A percentile compares a stretch with the other conserved stretches of the same genome.
Evolutionary conservation across 371 early-diverging fungal species (phyloP).

Genomic region (Gilbertella persicaria): DNA sequence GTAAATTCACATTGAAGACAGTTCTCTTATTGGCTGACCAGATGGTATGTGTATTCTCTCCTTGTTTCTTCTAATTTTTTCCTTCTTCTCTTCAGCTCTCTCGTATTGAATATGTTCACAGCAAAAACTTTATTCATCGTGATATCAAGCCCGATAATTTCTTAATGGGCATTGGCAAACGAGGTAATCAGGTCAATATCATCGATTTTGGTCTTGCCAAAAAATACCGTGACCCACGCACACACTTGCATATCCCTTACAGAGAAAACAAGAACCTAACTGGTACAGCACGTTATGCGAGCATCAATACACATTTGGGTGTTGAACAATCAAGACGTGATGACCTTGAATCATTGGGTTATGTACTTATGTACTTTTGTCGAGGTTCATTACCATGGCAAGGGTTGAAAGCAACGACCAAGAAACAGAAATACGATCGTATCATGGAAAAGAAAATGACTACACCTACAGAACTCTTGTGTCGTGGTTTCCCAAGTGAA

Average conservation of each 20-base stretch:
- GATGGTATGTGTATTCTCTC: conserved; percentile 67
- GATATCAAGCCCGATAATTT: conserved; percentile 99
- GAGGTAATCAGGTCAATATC: conserved; percentile 95
- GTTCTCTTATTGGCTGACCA: conserved; percentile 98
- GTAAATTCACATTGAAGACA: conserved; percentile 98
- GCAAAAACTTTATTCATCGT: conserved; percentile 78
- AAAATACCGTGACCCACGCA: conserved; percentile 96
- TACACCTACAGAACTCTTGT: conserved; percentile 95
- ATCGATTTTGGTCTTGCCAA: conserved; percentile 99
- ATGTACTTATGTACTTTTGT: conserved; percentile 99
- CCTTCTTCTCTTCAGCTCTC: conserved; percentile 71
- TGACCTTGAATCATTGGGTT: conserved; percentile 99
- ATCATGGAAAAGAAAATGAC: conserved; percentile 99
- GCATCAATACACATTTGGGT: conserved; percentile 98
- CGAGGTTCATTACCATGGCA: conserved; percentile 99
- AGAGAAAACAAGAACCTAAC: conserved; percentile 98
- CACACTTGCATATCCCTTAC: conserved; percentile 97
- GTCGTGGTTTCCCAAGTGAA: conserved; percentile 94
- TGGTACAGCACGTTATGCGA: conserved; percentile 99
- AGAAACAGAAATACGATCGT: conserved; percentile 99
- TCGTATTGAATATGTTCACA: conserved; percentile 96
- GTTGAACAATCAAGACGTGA: conserved; percentile 98
- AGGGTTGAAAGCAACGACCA: conserved; percentile 96
- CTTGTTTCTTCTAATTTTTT: neutral
- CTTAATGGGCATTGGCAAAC: conserved; percentile 95